phyloP scores from a whole-genome alignment of 208 protist genomes.

The Tritrichomonas musculus region DNA sequence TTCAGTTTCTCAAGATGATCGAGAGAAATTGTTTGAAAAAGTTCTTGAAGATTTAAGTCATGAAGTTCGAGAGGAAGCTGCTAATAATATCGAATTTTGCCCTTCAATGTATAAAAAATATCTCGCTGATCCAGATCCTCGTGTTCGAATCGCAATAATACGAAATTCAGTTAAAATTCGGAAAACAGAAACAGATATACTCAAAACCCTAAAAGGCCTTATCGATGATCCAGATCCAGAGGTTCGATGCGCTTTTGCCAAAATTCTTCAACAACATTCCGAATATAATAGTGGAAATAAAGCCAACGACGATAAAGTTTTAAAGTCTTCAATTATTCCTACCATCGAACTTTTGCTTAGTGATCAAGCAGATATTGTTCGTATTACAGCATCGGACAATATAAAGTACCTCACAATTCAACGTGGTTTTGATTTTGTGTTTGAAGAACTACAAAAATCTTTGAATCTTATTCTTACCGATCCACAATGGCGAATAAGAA shows the following conservation, averaged over 20 bases:
- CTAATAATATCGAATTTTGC: not conserved
- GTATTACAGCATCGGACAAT: not conserved
- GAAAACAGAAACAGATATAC: not conserved
- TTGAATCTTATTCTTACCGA: not conserved
- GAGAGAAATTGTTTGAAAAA: not conserved
- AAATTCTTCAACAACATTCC: not conserved
- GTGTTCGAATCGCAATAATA: not conserved
- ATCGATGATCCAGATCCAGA: not conserved
- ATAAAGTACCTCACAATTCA: not conserved
- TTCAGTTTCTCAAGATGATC: not conserved
- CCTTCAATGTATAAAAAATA: not conserved
- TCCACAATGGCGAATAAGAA: not conserved
- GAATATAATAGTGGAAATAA: not conserved
- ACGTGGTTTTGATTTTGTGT: slow-evolving; percentile 21
- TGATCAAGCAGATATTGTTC: not conserved
- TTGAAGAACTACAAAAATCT: not conserved
- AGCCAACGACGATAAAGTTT: not conserved
- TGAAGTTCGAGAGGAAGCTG: slow-evolving; percentile 8
- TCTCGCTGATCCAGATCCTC: not conserved
- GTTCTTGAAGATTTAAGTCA: slow-evolving; percentile 22
- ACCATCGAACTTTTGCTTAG: not conserved
- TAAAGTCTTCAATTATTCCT: not conserved
- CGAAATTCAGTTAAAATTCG: not conserved
- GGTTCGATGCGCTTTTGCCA: not conserved
- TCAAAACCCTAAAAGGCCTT: not conserved